Conservation (phyloP, 2,329 filamentous ascomycete genomes). For the Alternaria sp. region DNA sequence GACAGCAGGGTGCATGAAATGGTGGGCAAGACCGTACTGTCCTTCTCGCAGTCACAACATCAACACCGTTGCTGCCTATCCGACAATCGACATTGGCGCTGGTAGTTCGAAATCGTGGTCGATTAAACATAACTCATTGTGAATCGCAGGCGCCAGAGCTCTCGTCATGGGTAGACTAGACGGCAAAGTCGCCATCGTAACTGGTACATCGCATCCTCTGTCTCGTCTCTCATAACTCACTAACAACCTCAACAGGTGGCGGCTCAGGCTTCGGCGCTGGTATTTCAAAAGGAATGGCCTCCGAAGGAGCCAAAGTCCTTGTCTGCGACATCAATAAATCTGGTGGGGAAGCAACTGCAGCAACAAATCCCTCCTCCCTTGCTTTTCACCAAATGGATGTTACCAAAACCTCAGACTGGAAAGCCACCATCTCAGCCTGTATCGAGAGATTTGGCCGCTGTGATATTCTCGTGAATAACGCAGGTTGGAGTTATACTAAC, state of each 20-base stretch:
- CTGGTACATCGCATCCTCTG: conserved; percentile 49
- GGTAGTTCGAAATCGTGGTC: neutral
- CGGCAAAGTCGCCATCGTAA: conserved; percentile 67
- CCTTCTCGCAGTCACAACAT: conserved; percentile 1
- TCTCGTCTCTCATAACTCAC: conserved; percentile 7
- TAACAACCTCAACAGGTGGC: conserved; percentile 54
- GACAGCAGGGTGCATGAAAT: conserved; percentile 1
- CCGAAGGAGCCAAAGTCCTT: conserved; percentile 69
- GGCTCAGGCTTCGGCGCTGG: conserved; percentile 71
- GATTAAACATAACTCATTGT: neutral
- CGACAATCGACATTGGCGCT: neutral
- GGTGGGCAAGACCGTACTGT: neutral
- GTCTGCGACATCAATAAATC: conserved; percentile 68
- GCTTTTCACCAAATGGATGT: conserved; percentile 59
- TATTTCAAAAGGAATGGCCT: conserved; percentile 66
- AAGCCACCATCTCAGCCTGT: conserved; percentile 62
- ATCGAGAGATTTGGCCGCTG: conserved; percentile 63
- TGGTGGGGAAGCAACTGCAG: conserved; percentile 60
- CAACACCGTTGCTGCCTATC: conserved; percentile 6
- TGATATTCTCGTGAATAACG: conserved; percentile 69
- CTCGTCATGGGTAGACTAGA: conserved; percentile 55
- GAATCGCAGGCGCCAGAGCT: neutral
- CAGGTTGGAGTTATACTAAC: conserved; percentile 64
- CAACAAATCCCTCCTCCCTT: conserved; percentile 50
- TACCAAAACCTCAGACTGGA: conserved; percentile 62